These are phyloP conservation scores for Fusarium proliferatum DNA, from an alignment of 2,329 filamentous ascomycete species.

Conservation along the genomic window DNA sequence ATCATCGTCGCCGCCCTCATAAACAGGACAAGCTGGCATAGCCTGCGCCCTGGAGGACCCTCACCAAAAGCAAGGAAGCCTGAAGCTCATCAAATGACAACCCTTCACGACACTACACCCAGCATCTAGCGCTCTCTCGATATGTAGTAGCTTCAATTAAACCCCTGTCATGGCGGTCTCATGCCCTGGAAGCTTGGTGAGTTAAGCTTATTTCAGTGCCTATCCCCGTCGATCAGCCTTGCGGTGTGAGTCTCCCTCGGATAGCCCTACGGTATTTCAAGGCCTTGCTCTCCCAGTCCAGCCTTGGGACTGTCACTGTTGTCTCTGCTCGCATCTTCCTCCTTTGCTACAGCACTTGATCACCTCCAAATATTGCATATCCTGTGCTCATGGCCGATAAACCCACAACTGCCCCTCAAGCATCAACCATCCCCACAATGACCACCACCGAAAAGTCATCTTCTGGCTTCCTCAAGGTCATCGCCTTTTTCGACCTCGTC, in stretches of 20 bases:
- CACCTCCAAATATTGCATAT: not conserved
- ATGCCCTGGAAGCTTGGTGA: not conserved
- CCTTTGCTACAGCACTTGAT: not conserved
- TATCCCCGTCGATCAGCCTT: constrained; percentile 7
- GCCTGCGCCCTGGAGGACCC: not conserved
- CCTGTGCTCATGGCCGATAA: constrained; percentile 24
- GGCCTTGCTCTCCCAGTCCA: not conserved
- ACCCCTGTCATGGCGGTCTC: constrained; percentile 25
- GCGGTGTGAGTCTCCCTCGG: not conserved
- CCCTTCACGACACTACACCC: not conserved
- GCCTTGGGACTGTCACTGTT: not conserved
- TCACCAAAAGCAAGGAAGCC: not conserved
- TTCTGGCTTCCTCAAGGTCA: constrained; percentile 27
- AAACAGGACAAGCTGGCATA: not conserved
- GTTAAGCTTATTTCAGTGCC: constrained; percentile 26
- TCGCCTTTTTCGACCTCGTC: constrained; percentile 31
- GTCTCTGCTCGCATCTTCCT: not conserved
- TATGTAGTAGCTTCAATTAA: constrained; percentile 2
- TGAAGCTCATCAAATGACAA: not conserved
- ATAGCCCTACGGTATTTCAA: constrained; percentile 25
- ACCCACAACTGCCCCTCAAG: not conserved
- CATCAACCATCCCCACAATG: not conserved
- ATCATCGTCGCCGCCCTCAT: not conserved
- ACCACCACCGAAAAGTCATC: constrained; percentile 20
- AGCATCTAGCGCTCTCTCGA: constrained; percentile 1